phyloP scores from a whole-genome alignment of 2,329 filamentous ascomycete genomes.

The Trichoderma guizhouense region DNA sequence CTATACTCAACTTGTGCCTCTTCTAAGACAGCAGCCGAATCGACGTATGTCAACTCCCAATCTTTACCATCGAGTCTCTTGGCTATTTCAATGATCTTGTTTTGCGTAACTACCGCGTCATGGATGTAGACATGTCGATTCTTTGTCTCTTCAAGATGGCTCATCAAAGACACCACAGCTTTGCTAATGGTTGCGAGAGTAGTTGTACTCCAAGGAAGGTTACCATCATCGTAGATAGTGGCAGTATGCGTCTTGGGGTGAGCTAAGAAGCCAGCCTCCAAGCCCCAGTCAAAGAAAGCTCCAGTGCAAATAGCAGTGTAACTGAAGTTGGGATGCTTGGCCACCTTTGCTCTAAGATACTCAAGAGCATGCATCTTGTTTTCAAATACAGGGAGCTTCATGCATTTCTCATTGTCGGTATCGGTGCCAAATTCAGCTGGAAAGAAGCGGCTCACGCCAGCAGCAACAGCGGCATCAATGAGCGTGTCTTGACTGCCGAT shows the following conservation, averaged over 20 bases:
- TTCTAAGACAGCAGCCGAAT: not conserved
- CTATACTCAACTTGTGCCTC: not conserved
- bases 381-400: not conserved
- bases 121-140: conserved; percentile 2
- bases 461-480: not conserved
- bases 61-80: not conserved
- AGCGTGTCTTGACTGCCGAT: not conserved
- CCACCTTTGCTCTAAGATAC: not conserved
- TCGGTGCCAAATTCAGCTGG: not conserved
- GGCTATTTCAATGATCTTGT: not conserved
- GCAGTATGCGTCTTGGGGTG: not conserved
- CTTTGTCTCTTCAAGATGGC: not conserved
- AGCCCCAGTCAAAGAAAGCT: not conserved
- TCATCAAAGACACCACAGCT: not conserved
- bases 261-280: not conserved
- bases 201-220: not conserved
- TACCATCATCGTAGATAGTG: not conserved
- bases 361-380: not conserved
- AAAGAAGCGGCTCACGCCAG: not conserved
- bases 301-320: not conserved
- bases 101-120: not conserved
- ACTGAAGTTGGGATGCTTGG: not conserved
- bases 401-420: not conserved
- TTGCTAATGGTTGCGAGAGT: not conserved
- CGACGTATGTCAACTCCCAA: not conserved